Base-by-base conservation (phyloP, 2,329 filamentous ascomycete species). In the Ceratocystis ficicola region DNA sequence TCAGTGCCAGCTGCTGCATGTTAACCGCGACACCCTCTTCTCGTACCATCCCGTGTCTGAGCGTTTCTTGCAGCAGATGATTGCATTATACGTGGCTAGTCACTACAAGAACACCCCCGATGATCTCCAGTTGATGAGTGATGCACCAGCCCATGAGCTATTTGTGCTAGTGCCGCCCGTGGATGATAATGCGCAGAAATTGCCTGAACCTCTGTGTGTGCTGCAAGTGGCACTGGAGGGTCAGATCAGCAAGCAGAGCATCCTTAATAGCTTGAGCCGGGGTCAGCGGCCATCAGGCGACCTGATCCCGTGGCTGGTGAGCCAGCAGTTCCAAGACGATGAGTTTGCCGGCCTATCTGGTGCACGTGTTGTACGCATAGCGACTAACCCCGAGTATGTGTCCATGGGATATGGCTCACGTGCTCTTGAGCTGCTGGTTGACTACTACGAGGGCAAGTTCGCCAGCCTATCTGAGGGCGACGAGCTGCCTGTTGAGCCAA, bases 61-160 rank as follows among this genome's bases (percentile, higher is more conserved):
- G 75, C 94, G 92, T 73, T 97, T 99, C 77, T 78, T 99, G 65
- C 94, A 99, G 74, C 91, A 96, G 72, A 96, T 99, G 90, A 93
- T 99, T 76, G 91, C 92, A 0, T 83, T 99, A 1, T 99, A 97
- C 71, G 95, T 99, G 32, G 91, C 94, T 32, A 95, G 90, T 64
- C 91, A 96, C 75, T 96, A 99, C 80, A 97, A 97, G 76, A 99
- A 99, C 76, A 90, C 92, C 0, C 94, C 94, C 0, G 95, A 99
- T 72, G 94, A 99, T 72, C 81, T 99, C n/a, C 94, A 97, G 74
- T 83, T 99, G 66, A 95, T 99, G 90, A 96, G 90, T 68, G 94
- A 99, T 75, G 94, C 94, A 0, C 94, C 94, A 1, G 93, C 94
- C 0, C 94, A 99, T 75, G 92, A 97, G 74, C 83, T 99, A 5